Evolutionary conservation across 495 filamentous ascomycete species (phyloP), one percentile per base, ranked within the genome.

Genomic region (Penicillium cosmopolitanum): DNA sequence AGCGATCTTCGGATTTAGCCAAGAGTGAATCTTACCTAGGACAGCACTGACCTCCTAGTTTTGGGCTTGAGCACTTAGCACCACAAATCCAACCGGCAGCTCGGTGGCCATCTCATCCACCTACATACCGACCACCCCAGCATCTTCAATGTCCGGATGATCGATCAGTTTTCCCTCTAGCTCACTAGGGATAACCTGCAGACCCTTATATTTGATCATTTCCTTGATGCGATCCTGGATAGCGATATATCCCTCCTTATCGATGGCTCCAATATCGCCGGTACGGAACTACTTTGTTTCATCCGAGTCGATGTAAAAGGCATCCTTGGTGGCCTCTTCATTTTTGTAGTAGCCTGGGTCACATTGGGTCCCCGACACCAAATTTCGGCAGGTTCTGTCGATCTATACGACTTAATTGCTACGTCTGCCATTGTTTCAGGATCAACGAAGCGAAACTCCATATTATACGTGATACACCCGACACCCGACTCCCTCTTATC

Each of bases 161-260:
- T 78, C 76, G 2, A 87, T 57, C 2, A 95, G 73, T 10, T 89
- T 64, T 12, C 84, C 87, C 62, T 93, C 91, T 1, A 94, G 78
- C 63, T 95, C 91, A 12, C 90, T 89, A 0, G 90, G 90, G 7
- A 90, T 79, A 16, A 93, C 89, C 64, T 92, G 90, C 68, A 91
- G 88, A 16, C 90, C 90, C 56, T 81, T 79, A 67, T 91, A 91
- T 71, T 92, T 92, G 72, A 93, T 92, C 62, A 93, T 71, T 69
- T 92, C 89, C 77, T 93, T 93, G 23, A 89, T 77, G 7, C 89
- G 83, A 60, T 91, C 89, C 0, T 87, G 88, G 64, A 91, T 84
- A 55, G 69, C 76, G 53, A 87, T 71, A 57, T 83, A 81, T 6
- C 85, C 85, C 12, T 82, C 71, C 18, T 65, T 57, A 31, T 84